A percentile compares a stretch with the other conserved stretches of the same genome.
Conservation (phyloP, 352 stramenopile species). For the Phytopythium litorale region DNA sequence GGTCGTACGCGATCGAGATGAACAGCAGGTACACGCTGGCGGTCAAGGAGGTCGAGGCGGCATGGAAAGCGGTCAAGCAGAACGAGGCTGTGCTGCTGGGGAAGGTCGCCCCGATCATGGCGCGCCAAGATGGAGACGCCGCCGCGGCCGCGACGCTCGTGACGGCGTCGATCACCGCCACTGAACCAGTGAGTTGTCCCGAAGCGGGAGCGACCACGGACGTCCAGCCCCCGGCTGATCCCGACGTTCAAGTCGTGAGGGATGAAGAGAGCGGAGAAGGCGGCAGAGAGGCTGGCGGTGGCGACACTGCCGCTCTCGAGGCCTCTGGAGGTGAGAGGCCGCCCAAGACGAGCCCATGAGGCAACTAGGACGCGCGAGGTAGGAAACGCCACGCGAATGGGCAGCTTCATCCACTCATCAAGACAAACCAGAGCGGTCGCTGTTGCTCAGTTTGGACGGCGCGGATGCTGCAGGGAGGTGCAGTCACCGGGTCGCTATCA, state of each 20-base stretch:
- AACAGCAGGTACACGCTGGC: slow-evolving; percentile 51
- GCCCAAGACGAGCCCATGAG: neutral
- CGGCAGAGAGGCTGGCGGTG: neutral
- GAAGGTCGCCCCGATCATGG: slow-evolving; percentile 9
- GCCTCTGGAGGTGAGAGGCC: neutral
- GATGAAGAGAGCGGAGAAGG: neutral
- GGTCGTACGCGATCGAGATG: slow-evolving; percentile 54
- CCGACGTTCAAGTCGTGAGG: neutral
- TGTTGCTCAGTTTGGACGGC: neutral
- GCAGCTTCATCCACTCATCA: neutral
- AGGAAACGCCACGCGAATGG: neutral
- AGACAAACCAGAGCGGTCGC: too few species aligned
- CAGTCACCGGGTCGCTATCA: neutral
- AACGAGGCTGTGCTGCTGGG: slow-evolving; percentile 9
- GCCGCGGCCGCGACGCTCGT: neutral
- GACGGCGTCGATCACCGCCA: slow-evolving; percentile 10
- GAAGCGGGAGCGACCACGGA: neutral
- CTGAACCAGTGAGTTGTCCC: slow-evolving; percentile 9
- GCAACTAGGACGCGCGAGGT: neutral
- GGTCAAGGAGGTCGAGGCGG: slow-evolving; percentile 17
- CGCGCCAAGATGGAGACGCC: neutral
- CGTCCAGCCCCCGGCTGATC: neutral
- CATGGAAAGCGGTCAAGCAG: slow-evolving; percentile 15
- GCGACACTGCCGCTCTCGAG: neutral
- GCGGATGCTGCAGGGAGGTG: neutral